phyloP scores from a whole-genome alignment of 1,284 basidiomycete genomes.

The Papiliotrema flavescens region DNA sequence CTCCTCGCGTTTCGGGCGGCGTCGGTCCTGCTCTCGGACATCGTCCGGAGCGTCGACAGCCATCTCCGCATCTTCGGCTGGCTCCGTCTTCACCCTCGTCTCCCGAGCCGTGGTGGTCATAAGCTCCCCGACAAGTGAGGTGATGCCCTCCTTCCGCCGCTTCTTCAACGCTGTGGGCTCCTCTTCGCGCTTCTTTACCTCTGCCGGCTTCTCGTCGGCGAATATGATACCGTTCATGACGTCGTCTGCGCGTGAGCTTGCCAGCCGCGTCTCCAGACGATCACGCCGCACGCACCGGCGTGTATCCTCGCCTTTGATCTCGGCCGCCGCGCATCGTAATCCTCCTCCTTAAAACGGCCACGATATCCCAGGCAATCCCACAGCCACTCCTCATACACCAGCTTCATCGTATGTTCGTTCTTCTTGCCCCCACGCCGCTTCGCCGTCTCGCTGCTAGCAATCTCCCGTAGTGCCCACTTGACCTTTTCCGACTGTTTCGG shows the following conservation, averaged over 20 bases:
- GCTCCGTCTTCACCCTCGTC: slow-evolving; percentile 1
- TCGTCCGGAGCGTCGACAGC: neutral
- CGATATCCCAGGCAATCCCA: slow-evolving; percentile 47
- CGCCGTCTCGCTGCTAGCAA: slow-evolving; percentile 23
- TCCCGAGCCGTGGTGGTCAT: slow-evolving; percentile 21
- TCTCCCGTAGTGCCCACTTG: slow-evolving; percentile 40
- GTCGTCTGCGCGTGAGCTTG: slow-evolving; percentile 18
- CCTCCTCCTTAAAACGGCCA: slow-evolving; percentile 43
- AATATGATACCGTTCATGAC: slow-evolving; percentile 27
- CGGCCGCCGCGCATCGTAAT: slow-evolving; percentile 41
- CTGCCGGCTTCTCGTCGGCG: slow-evolving; percentile 1
- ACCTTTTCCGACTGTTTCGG: slow-evolving; percentile 39
- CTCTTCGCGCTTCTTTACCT: slow-evolving; percentile 16
- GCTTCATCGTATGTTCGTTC: slow-evolving; percentile 32
- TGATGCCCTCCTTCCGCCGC: slow-evolving; percentile 23
- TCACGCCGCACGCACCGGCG: slow-evolving; percentile 16
- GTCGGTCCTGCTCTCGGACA: neutral
- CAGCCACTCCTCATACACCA: slow-evolving; percentile 49
- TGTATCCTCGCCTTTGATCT: slow-evolving; percentile 23
- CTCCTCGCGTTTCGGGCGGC: neutral
- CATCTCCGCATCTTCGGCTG: neutral
- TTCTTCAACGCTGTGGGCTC: slow-evolving; percentile 33
- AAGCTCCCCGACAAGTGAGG: slow-evolving; percentile 35
- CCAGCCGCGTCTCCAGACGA: neutral
- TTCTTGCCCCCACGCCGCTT: slow-evolving; percentile 28